Evolutionary conservation across 192 early-diverging fungal species (phyloP), one percentile per base, ranked within the genome.

Genomic region (Haplosporangium gracile): DNA sequence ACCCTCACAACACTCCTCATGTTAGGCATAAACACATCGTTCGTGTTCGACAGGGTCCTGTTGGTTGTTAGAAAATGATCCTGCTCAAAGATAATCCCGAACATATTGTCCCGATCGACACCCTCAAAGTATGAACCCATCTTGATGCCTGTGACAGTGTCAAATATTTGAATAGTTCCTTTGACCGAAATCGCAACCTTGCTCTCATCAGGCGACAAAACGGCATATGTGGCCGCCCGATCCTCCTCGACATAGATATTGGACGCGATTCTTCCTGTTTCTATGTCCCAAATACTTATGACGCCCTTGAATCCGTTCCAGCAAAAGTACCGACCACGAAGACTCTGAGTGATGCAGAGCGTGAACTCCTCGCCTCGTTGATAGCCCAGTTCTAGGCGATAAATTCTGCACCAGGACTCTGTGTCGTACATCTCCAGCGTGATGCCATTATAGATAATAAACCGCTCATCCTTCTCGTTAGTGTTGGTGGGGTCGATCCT

Each of bases 1-100:
- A 75, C 68, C 20, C 75, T 76, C 42, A 76, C 70, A n/a, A 76
- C 29, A 39, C 80, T 68, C n/a, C 74, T 45, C 45, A 69, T 60
- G 13, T 51, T 43, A 13, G 55, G 42, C 20, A 57, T 36, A 26
- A 57, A 38, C 0, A 51, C 38, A 15, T 74, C 57, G 38, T 34
- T 26, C 9, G 74, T 6, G 1, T 40, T 45, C 3, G 70, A 32
- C 1, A 32, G 22, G 7, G 69, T 24, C 24, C 77, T 70, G 53
- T 77, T 76, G 29, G 77, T 16, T 6, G 72, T 70, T 60, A 82
- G 32, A 63, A 82, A 82, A 38, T 82, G 75, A 22, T 82, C 70
- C 51, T 73, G 51, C 45, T 78, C 76, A 16, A 78, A 47, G 10
- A 77, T 72, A 16, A 83, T 51, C 26, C 60, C 45, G 39, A 74